Percentiles rank a stretch among this genome's conserved stretches.
Conservation (phyloP, 176 grass and related monocot species). For the Cymbopogon citratus region DNA sequence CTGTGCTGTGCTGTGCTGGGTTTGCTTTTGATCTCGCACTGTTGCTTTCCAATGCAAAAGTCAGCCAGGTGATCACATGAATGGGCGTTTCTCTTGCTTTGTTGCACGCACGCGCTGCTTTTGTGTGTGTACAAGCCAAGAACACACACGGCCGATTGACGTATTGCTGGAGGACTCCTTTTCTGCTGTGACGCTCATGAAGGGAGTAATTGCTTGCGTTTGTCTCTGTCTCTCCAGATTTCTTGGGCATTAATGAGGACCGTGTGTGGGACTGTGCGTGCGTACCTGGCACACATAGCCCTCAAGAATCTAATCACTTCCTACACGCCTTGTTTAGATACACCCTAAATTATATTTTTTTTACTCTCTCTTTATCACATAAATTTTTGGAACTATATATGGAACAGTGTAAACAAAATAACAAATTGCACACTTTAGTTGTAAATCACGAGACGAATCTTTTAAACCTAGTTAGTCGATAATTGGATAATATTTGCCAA, state of each 20-base stretch:
- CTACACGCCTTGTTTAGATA: too few species aligned
- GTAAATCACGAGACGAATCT: too few species aligned
- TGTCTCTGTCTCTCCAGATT: conserved; percentile 39
- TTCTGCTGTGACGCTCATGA: conserved; percentile 32
- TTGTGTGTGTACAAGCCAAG: not conserved
- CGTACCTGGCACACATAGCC: not conserved
- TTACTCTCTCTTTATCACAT: too few species aligned
- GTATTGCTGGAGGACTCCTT: conserved; percentile 26
- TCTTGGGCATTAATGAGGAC: conserved; percentile 52
- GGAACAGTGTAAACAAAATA: too few species aligned
- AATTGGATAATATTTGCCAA: too few species aligned
- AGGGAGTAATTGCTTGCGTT: conserved; percentile 32
- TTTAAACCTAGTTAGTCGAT: too few species aligned
- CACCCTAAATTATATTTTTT: too few species aligned
- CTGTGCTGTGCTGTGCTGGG: not conserved
- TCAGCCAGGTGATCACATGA: conserved; percentile 56
- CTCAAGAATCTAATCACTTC: too few species aligned
- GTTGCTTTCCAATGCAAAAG: conserved; percentile 47
- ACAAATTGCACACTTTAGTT: too few species aligned
- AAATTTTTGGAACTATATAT: too few species aligned
- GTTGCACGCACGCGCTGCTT: not conserved
- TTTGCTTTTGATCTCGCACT: not conserved
- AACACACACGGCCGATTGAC: conserved; percentile 15
- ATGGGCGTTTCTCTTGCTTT: conserved; percentile 7
- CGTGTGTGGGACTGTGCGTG: not conserved